Conservation (phyloP, 2,329 filamentous ascomycete species). For the Penicillium sp. region DNA sequence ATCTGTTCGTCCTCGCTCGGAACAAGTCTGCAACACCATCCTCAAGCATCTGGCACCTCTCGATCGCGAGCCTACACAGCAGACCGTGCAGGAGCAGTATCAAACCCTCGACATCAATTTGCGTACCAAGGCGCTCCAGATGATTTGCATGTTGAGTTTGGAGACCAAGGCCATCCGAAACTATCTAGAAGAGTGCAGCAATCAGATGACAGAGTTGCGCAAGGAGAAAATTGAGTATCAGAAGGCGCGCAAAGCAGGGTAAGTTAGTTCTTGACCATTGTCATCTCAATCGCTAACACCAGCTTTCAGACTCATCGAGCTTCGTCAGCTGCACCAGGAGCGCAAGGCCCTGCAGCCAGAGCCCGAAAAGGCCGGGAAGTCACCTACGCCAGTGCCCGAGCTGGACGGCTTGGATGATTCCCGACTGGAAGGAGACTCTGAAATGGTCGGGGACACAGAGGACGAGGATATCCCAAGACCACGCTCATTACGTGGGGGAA, state of each 20-base stretch:
- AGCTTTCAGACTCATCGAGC: constrained; percentile 40
- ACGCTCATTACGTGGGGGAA: constrained; percentile 59
- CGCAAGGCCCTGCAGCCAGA: constrained; percentile 48
- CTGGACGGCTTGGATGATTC: constrained; percentile 38
- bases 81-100: constrained; percentile 73
- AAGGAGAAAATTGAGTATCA: constrained; percentile 96
- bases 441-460: constrained; percentile 66
- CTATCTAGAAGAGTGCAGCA: constrained; percentile 88
- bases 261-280: constrained; percentile 33
- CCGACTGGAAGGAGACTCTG: constrained; percentile 59
- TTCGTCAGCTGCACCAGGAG: constrained; percentile 48
- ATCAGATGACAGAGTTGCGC: constrained; percentile 89
- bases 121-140: constrained; percentile 75
- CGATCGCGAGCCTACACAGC: constrained; percentile 68
- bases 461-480: constrained; percentile 61
- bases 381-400: constrained; percentile 44
- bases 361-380: constrained; percentile 36
- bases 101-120: constrained; percentile 75
- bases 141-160: constrained; percentile 79
- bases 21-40: constrained; percentile 72
- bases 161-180: constrained; percentile 82
- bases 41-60: constrained; percentile 77
- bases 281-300: constrained; percentile 11
- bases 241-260: constrained; percentile 65
- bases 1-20: constrained; percentile 69